Evolutionary conservation across 2,329 filamentous ascomycete genomes (phyloP), one percentile per base, ranked within the genome.

Genomic region (Colletotrichum acutatum): DNA sequence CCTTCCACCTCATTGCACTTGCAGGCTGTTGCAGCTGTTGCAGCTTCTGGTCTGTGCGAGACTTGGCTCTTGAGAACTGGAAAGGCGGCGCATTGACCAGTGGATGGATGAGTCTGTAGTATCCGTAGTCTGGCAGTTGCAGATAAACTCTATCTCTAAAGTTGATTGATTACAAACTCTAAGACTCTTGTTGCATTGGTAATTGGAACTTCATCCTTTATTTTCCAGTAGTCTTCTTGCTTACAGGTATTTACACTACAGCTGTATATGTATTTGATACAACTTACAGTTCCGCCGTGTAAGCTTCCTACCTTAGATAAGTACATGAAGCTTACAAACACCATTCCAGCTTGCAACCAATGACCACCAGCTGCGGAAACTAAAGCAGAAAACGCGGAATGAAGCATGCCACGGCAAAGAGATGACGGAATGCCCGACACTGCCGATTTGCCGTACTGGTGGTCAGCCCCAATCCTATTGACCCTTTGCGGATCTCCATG

Each of bases 11-110:
- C 4, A 42, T 12, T 11, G 19, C 9, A 9, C 6, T 46, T 46
- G 42, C 19, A 46, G 42, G 12, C 9, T 19, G 5, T 46, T 46
- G 42, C 42, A 49, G 42, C 37, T 63, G 60, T 63, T 37, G 42
- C 46, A 24, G 46, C 19, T 24, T 4, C 46, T 63, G 60, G 60
- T 53, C 60, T 63, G 60, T 63, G 60, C 60, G 54, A 42, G n/a
- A 32, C 19, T 28, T 52, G n/a, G 26, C 30, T 62, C n/a, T 59
- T 30, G 24, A 19, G 19, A 8, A 22, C 42, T 49, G 19, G 42
- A 49, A 32, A 61, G 42, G 12, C n/a, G 19, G 54, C 22, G 12
- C 56, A 34, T 24, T 30, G 30, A 14, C 30, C 19, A 37, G 19
- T 22, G 42, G 32, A 9, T 22, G 42, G 32, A 9, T 26, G 7